These are phyloP conservation scores for Flagelloscypha sp. DNA, from an alignment of 768 basidiomycete genomes.

Conservation along the genomic window DNA sequence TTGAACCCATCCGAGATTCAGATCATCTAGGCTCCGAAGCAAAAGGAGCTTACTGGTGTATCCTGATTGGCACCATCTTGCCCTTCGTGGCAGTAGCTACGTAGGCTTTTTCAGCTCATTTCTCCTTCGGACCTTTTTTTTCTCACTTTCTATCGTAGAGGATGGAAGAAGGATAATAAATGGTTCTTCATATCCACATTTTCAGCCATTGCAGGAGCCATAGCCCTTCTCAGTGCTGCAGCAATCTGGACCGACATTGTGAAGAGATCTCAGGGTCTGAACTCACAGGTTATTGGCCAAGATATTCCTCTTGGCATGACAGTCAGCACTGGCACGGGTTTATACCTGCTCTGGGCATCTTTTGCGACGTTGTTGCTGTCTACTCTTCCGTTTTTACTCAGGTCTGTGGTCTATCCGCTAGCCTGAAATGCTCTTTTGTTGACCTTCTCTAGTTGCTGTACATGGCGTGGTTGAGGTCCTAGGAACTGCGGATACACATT, in stretches of 20 bases:
- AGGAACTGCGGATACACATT: too few species aligned
- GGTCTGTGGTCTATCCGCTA: constrained; percentile 32
- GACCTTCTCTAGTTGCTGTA: constrained; percentile 55
- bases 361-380: constrained; percentile 61
- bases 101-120: constrained; percentile 32
- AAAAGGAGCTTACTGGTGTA: constrained; percentile 65
- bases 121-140: constrained; percentile 5
- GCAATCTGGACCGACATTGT: constrained; percentile 75
- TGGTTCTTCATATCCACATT: constrained; percentile 63
- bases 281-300: constrained; percentile 36
- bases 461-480: constrained; percentile 53
- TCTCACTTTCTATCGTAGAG: constrained; percentile 33
- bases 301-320: constrained; percentile 49
- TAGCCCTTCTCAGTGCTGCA: constrained; percentile 61
- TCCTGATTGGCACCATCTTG: constrained; percentile 64
- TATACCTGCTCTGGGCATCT: constrained; percentile 68
- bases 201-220: constrained; percentile 49
- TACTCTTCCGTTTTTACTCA: constrained; percentile 68
- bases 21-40: constrained; percentile 55
- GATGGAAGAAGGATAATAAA: constrained; percentile 53
- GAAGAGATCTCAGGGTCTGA: constrained; percentile 53
- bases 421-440: constrained; percentile 1
- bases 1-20: constrained; percentile 51
- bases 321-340: constrained; percentile 51
- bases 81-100: constrained; percentile 56